These are phyloP conservation scores for Dryas drummondii DNA, from an alignment of 306 rosid species.

Conservation along the genomic window DNA sequence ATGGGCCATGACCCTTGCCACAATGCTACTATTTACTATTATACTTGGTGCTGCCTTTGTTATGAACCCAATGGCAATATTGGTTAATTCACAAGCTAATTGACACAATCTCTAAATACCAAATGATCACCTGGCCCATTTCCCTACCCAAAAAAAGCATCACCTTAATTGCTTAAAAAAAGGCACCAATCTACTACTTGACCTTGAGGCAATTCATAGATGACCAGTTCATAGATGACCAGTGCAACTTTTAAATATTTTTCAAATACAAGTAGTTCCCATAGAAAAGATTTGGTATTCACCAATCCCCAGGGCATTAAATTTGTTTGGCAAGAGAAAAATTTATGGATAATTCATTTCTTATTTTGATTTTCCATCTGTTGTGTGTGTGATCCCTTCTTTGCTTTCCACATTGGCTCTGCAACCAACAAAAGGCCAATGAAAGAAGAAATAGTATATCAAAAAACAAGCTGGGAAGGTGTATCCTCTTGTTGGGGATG, in stretches of 20 bases:
- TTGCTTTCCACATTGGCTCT: neutral
- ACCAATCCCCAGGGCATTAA: neutral
- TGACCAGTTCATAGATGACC: neutral
- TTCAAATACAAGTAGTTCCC: too few species aligned
- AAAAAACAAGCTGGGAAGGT: neutral
- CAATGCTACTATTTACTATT: too few species aligned
- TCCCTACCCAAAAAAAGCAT: neutral
- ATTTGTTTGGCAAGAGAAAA: neutral
- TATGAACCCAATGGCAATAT: too few species aligned
- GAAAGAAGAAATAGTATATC: neutral
- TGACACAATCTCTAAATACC: too few species aligned
- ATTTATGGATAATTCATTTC: neutral
- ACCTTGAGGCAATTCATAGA: neutral
- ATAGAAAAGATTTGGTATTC: neutral
- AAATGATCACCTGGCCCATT: too few species aligned
- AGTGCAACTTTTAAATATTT: neutral
- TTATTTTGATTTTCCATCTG: neutral
- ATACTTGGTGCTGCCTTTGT: too few species aligned
- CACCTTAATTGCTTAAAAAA: neutral
- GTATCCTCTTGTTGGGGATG: neutral
- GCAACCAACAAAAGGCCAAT: neutral
- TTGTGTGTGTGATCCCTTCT: neutral
- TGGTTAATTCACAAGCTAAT: too few species aligned
- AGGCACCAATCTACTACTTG: neutral
- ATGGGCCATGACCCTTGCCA: neutral